Percentiles rank a stretch among this genome's conserved stretches.
These are phyloP conservation scores for Butyriboletus loyo DNA, from an alignment of 768 basidiomycete genomes.

Conservation along the genomic window DNA sequence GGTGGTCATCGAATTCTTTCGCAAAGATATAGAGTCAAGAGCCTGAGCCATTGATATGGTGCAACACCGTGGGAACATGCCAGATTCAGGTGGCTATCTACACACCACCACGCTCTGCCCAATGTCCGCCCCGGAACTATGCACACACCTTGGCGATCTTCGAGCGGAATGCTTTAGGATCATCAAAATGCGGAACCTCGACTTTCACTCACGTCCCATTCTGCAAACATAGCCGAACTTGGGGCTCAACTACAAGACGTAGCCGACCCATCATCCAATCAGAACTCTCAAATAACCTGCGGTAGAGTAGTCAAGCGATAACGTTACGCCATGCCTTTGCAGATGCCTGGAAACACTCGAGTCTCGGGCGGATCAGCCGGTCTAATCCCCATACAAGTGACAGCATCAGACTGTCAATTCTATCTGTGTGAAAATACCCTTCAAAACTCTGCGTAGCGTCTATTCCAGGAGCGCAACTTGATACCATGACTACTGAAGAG, in stretches of 20 bases:
- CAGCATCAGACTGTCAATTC: too few species aligned
- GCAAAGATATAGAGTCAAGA: conserved; percentile 80
- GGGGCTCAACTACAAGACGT: too few species aligned
- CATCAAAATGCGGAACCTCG: background rate
- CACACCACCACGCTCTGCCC: too few species aligned
- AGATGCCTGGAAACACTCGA: too few species aligned
- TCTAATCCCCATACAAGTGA: background rate
- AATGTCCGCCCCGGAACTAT: too few species aligned
- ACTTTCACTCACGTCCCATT: conserved; percentile 34
- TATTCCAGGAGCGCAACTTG: background rate
- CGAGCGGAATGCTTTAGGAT: conserved; percentile 1
- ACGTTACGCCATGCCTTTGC: too few species aligned
- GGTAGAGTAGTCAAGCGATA: too few species aligned
- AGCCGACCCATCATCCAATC: too few species aligned
- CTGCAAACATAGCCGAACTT: too few species aligned
- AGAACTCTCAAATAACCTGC: too few species aligned
- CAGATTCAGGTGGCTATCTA: too few species aligned
- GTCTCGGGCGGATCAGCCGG: too few species aligned
- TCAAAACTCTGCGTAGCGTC: background rate
- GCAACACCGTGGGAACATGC: background rate
- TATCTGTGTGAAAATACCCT: background rate
- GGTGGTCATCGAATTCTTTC: conserved; percentile 76
- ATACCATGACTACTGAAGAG: conserved; percentile 28
- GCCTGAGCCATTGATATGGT: conserved; percentile 44
- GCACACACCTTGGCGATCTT: conserved; percentile 64